Base-by-base conservation (phyloP, 441 rosid genomes). In the Cnidoscolus chayamansa region DNA sequence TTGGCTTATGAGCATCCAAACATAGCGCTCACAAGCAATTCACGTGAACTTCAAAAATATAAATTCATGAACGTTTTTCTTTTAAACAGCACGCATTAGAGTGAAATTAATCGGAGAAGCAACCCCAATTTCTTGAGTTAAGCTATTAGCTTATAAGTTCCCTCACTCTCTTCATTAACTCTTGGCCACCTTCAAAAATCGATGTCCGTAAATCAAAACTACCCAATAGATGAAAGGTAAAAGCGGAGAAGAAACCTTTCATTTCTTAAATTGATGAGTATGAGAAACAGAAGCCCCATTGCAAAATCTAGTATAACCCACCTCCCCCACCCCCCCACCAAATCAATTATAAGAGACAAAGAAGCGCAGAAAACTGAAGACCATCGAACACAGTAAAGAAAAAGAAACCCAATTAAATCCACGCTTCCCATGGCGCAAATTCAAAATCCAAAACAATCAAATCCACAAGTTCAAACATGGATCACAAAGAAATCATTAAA, bases 401-500 rank as follows among this genome's bases (percentile, higher is more conserved):
- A 35, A 35, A 65, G 69, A 81, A 81, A 70, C 67, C 66, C 71
- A 74, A 78, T 63, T 77, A 56, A 68, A 63, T 48, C 63, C 70
- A 65, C 60, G 43, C 30, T 50, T 59, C 20, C 0, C 19, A 65
- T n/a, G 17, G n/a, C 43, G 51, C 17, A 56, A 67, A 58, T 11
- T 48, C 48, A n/a, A 73, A 50, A 49, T 16, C 31, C 45, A 50
- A 79, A 63, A 11, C 50, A 78, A 71, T 73, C 81, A 82, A 79
- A 83, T 70, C 73, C 77, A 81, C 71, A 79, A 68, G 76, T 80
- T 75, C 70, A 71, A 73, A 71, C 72, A 43, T 4, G 72, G 75
- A 76, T 64, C 66, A 71, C 70, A 75, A 19, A 31, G 54, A 74
- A 80, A 66, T 35, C 53, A 43, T 57, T 49, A 74, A 72, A 25